A percentile compares a stretch with the other conserved stretches of the same genome.
Conservation (phyloP, 352 stramenopile species). For the Pilasporangium apinafurcum region DNA sequence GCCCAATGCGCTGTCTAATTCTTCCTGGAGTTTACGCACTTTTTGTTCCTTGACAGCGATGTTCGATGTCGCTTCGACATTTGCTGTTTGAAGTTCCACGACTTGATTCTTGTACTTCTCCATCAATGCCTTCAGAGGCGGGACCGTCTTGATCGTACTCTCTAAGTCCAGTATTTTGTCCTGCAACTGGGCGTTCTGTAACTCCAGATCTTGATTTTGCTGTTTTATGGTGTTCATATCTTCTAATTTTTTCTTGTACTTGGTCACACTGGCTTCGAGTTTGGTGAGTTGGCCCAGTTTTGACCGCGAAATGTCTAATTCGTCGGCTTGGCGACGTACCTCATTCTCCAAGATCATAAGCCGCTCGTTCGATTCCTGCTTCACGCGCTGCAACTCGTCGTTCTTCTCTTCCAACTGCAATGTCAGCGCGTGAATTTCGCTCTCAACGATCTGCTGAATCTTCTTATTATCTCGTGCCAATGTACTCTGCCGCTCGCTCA, state of each 20-base stretch:
- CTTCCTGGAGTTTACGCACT: constrained; percentile 74
- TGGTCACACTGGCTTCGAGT: constrained; percentile 67
- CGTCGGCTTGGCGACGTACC: constrained; percentile 78
- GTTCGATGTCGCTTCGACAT: constrained; percentile 72
- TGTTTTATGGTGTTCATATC: constrained; percentile 77
- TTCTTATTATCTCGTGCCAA: constrained; percentile 84
- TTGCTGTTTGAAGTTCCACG: constrained; percentile 77
- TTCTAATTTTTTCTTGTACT: constrained; percentile 86
- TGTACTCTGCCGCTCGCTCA: constrained; percentile 64
- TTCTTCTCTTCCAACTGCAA: constrained; percentile 78
- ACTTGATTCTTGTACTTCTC: constrained; percentile 89
- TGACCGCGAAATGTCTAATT: constrained; percentile 83
- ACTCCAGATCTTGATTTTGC: constrained; percentile 75
- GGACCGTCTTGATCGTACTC: constrained; percentile 84
- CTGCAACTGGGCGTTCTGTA: constrained; percentile 71
- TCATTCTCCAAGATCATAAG: constrained; percentile 82
- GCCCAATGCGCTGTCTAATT: constrained; percentile 71
- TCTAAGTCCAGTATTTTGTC: constrained; percentile 84
- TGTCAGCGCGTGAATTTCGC: constrained; percentile 68
- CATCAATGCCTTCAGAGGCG: constrained; percentile 64
- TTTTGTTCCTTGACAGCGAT: constrained; percentile 81
- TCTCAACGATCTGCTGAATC: constrained; percentile 83
- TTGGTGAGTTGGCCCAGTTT: constrained; percentile 78
- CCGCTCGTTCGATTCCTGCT: constrained; percentile 66
- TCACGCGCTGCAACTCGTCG: constrained; percentile 60